A percentile compares a stretch with the other conserved stretches of the same genome.
These are phyloP conservation scores for Hyaloperonospora arabidopsidis DNA, from an alignment of 352 stramenopile genomes.

Conservation along the genomic window DNA sequence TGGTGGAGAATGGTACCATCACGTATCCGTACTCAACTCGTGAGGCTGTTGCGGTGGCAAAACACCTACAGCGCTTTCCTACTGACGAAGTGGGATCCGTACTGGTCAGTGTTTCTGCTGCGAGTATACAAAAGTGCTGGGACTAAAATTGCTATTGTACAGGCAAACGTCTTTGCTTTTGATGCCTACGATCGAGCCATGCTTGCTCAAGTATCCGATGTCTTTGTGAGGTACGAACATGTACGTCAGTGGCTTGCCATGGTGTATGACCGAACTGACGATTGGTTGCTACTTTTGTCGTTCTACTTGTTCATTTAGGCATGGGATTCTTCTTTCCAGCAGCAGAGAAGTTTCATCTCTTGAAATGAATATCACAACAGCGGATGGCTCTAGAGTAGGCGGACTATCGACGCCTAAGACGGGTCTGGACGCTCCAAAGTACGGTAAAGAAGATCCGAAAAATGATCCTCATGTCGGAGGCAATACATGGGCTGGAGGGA, in stretches of 20 bases:
- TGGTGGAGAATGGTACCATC: slow-evolving; percentile 85
- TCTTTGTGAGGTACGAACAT: slow-evolving; percentile 63
- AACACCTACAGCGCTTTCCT: slow-evolving; percentile 90
- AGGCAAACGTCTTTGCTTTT: slow-evolving; percentile 94
- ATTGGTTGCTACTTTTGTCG: no score
- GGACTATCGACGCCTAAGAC: slow-evolving; percentile 57
- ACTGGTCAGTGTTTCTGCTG: slow-evolving; percentile 24
- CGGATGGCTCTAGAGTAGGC: slow-evolving; percentile 32
- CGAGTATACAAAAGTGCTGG: no score
- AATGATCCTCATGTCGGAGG: slow-evolving; percentile 92
- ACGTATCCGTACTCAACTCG: slow-evolving; percentile 92
- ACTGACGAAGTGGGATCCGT: slow-evolving; percentile 83
- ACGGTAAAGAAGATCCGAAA: slow-evolving; percentile 90
- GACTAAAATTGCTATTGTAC: neutral
- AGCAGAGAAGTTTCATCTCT: slow-evolving; percentile 30
- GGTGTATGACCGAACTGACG: no score
- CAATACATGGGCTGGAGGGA: slow-evolving; percentile 91
- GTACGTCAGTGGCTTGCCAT: no score
- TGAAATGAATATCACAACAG: slow-evolving; percentile 36
- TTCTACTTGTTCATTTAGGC: slow-evolving; percentile 22
- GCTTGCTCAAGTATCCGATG: slow-evolving; percentile 60
- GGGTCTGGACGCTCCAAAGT: slow-evolving; percentile 77
- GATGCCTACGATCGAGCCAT: slow-evolving; percentile 81
- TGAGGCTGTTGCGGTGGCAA: slow-evolving; percentile 90
- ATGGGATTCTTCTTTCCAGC: slow-evolving; percentile 51